Conservation (phyloP, 768 basidiomycete species). For the Podaxis carcinomalis region DNA sequence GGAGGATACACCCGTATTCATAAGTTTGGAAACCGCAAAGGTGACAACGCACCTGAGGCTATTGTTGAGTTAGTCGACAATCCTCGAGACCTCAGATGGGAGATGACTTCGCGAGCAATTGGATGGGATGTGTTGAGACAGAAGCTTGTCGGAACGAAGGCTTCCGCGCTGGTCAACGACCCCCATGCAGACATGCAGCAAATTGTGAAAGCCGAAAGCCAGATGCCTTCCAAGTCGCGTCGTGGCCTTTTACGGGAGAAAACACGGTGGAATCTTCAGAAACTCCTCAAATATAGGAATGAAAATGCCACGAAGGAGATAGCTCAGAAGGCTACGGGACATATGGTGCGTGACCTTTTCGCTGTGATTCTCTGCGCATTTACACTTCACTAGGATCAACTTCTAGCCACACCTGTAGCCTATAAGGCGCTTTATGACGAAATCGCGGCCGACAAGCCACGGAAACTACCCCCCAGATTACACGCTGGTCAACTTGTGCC, state of each 20-base stretch:
- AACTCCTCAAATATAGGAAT: slow-evolving; percentile 60
- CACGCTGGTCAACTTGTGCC: slow-evolving; percentile 55
- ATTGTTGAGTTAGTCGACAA: slow-evolving; percentile 95
- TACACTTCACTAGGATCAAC: slow-evolving; percentile 46
- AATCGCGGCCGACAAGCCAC: slow-evolving; percentile 30
- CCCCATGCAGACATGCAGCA: slow-evolving; percentile 43
- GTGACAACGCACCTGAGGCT: slow-evolving; percentile 92
- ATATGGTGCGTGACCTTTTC: slow-evolving; percentile 52
- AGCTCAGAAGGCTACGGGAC: slow-evolving; percentile 51
- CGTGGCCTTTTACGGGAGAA: slow-evolving; percentile 49
- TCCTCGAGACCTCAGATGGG: slow-evolving; percentile 81
- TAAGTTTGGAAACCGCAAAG: slow-evolving; percentile 82
- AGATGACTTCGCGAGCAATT: slow-evolving; percentile 83
- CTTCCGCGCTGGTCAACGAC: slow-evolving; percentile 44
- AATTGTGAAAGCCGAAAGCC: slow-evolving; percentile 46
- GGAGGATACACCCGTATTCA: slow-evolving; percentile 97
- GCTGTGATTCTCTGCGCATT: slow-evolving; percentile 7
- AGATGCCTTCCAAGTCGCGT: slow-evolving; percentile 29
- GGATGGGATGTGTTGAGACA: slow-evolving; percentile 77
- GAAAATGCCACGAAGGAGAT: slow-evolving; percentile 42
- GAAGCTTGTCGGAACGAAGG: slow-evolving; percentile 41
- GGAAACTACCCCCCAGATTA: slow-evolving; percentile 25
- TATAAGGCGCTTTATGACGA: slow-evolving; percentile 42
- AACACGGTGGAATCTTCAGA: slow-evolving; percentile 75
- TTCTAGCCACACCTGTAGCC: slow-evolving; percentile 62